A percentile compares a stretch with the other conserved stretches of the same genome.
phyloP scores from a whole-genome alignment of 2,329 filamentous ascomycete species.

The Colletotrichum spaethianum region DNA sequence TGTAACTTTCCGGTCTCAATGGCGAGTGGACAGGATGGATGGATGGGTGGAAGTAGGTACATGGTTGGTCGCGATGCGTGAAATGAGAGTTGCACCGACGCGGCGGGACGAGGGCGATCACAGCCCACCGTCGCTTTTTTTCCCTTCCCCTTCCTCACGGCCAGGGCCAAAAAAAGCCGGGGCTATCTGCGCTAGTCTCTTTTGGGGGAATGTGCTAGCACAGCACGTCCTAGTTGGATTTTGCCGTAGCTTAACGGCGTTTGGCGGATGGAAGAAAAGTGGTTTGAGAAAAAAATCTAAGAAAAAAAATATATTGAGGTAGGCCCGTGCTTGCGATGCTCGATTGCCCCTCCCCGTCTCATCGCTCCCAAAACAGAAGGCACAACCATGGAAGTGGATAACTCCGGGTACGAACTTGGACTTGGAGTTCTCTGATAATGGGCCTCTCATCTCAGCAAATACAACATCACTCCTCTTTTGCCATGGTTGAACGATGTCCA shows the following conservation, averaged over 20 bases:
- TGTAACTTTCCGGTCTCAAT: background rate
- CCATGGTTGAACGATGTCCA: background rate
- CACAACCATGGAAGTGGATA: background rate
- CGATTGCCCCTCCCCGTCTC: background rate
- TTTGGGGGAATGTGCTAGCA: background rate
- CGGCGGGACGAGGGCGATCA: conserved; percentile 21
- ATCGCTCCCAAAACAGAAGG: background rate
- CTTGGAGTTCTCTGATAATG: background rate
- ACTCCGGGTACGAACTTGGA: background rate
- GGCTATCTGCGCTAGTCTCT: conserved; percentile 5
- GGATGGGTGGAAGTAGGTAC: background rate
- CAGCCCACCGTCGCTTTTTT: conserved; percentile 9
- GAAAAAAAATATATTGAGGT: background rate
- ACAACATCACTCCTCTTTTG: conserved; percentile 1
- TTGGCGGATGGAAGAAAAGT: background rate
- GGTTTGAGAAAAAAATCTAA: background rate
- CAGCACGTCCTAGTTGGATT: background rate
- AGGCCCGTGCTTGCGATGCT: background rate
- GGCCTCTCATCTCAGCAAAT: background rate
- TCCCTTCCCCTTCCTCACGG: no score
- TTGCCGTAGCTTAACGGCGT: conserved; percentile 14
- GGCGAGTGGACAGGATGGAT: background rate
- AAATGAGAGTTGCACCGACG: conserved; percentile 33
- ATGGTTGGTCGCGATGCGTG: conserved; percentile 20
- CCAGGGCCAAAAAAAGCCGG: background rate